phyloP scores from a whole-genome alignment of 2,329 filamentous ascomycete genomes.

The Pseudogymnoascus sp. region DNA sequence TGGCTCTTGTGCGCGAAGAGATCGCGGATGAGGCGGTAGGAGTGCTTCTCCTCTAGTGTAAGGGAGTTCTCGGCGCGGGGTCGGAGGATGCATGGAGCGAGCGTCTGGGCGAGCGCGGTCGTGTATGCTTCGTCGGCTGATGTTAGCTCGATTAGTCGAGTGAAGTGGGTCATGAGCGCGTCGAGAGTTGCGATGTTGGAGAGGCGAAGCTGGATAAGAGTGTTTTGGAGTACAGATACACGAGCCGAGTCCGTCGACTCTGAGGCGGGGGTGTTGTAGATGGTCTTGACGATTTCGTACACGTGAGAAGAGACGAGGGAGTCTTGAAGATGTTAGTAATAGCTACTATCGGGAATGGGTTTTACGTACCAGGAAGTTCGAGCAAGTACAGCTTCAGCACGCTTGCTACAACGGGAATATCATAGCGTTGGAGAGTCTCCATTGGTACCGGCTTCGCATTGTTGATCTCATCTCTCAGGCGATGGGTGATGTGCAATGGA shows the following conservation, averaged over 20 bases:
- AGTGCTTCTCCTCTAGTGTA: slow-evolving; percentile 92
- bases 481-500: slow-evolving; percentile 74
- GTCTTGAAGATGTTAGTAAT: slow-evolving; percentile 45
- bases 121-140: slow-evolving; percentile 89
- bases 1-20: slow-evolving; percentile 88
- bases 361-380: slow-evolving; percentile 73
- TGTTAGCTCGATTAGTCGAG: slow-evolving; percentile 88
- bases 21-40: slow-evolving; percentile 82
- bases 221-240: slow-evolving; percentile 88
- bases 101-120: slow-evolving; percentile 58
- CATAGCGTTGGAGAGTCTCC: slow-evolving; percentile 76
- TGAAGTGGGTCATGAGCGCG: slow-evolving; percentile 96
- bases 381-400: slow-evolving; percentile 89
- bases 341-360: slow-evolving; percentile 22
- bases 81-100: slow-evolving; percentile 81
- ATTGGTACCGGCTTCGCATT: slow-evolving; percentile 72
- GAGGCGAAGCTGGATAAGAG: slow-evolving; percentile 84
- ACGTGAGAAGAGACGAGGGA: slow-evolving; percentile 97
- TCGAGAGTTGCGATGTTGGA: slow-evolving; percentile 99
- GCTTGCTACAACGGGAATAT: slow-evolving; percentile 88
- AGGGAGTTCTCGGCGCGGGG: slow-evolving; percentile 81
- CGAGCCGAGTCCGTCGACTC: slow-evolving; percentile 72
- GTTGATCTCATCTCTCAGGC: slow-evolving; percentile 74
- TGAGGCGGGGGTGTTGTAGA: slow-evolving; percentile 75
- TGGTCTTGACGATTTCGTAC: slow-evolving; percentile 97